Base-by-base conservation (phyloP, 768 basidiomycete species). In the Russula dissimulans region DNA sequence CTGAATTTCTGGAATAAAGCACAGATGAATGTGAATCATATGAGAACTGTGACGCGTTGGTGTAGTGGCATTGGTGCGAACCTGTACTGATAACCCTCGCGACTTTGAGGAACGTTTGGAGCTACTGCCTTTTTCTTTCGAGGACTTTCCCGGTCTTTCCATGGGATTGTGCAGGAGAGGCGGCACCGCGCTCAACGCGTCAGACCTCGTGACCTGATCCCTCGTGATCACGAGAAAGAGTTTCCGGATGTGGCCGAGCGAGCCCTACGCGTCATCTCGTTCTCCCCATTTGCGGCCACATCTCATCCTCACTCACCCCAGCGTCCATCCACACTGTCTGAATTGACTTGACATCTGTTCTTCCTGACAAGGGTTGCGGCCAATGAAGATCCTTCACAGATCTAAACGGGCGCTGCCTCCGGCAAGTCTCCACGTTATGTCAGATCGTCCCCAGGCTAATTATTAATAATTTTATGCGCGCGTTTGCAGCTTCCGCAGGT, bases 321-420 rank as follows among this genome's bases (percentile, higher is more conserved):
- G 41, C 60, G 44, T 26, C 57, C 52, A 52, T 57, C 52, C 52
- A 52, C 29, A 31, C 54, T 41, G 31, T 15, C 47, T 15, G 29
- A 32, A 8, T 26, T 38, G 31, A 29, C 46, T 29, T 26, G 18
- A 48, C 44, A 7, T 36, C 42, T 46, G 46, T 51, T 49, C 26
- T 46, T 66, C 53, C 57, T 70, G 75, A 79, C 77, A 74, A 67
- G 73, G 62, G 73, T 78, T 79, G 77, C 76, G 80, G 81, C 79
- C 74, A 68, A 94, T 94, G 91, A 91, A 87, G 83, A 91, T 94
- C 75, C 78, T 83, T 68, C 86, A 86, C 73, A 87, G 87, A 78
- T 82, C 88, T 51, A 91, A 89, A 83, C 87, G 84, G 77, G 82
- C 82, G 68, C 79, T 81, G 65, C 80, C 86, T 67, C 89, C 89